phyloP scores from a whole-genome alignment of 164 flowering plant species.

The Platanus orientalis region DNA sequence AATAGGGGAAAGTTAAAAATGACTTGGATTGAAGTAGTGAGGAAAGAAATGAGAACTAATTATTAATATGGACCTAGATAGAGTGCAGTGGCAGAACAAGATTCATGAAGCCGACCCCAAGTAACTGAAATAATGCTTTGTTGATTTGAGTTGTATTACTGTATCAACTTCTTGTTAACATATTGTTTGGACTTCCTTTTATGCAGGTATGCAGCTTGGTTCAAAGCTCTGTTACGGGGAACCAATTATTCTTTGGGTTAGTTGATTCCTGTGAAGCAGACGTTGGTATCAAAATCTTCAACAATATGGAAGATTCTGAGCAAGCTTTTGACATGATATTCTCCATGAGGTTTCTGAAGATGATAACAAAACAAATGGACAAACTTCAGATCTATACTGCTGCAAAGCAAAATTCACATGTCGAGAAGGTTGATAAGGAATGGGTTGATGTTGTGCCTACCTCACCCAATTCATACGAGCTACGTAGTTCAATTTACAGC shows the following conservation, averaged over 20 bases:
- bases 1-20: too few species aligned
- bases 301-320: slow-evolving; percentile 21
- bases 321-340: slow-evolving; percentile 48
- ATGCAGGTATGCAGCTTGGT: slow-evolving; percentile 51
- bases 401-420: slow-evolving; percentile 32
- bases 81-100: too few species aligned
- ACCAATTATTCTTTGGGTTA: slow-evolving; percentile 45
- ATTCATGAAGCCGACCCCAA: too few species aligned
- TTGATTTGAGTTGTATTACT: too few species aligned
- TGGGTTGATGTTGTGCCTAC: slow-evolving; percentile 66
- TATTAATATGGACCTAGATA: too few species aligned
- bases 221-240: slow-evolving; percentile 15
- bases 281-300: slow-evolving; percentile 44
- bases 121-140: too few species aligned
- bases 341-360: slow-evolving; percentile 49
- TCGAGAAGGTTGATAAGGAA: slow-evolving; percentile 55
- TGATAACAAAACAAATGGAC: slow-evolving; percentile 34
- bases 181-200: not conserved
- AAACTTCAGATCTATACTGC: slow-evolving; percentile 45
- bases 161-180: too few species aligned
- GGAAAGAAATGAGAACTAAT: too few species aligned
- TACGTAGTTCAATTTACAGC: slow-evolving; percentile 51
- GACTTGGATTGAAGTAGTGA: too few species aligned
- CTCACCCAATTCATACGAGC: slow-evolving; percentile 64
- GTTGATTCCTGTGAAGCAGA: slow-evolving; percentile 47